These are phyloP conservation scores for Wickerhamomyces sydowiorum DNA, from an alignment of 805 yeast genomes.

Conservation along the genomic window DNA sequence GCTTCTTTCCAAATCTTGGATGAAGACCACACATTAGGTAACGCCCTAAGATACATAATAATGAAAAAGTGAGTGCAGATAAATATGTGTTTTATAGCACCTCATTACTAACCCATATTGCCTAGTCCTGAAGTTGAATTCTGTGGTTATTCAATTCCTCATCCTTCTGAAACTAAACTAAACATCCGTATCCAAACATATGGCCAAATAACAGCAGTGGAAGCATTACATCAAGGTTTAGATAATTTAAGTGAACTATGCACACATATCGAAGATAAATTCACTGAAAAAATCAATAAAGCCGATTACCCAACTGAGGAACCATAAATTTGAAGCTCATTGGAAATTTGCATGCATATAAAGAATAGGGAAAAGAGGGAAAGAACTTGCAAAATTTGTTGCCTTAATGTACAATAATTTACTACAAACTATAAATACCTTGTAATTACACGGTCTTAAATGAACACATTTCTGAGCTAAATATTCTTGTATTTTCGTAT, in stretches of 20 bases:
- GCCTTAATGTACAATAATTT: no score
- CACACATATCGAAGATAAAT: slow-evolving; percentile 73
- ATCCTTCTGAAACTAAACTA: slow-evolving; percentile 88
- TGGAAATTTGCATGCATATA: neutral
- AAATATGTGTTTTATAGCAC: neutral
- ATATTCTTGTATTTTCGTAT: neutral
- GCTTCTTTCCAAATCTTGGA: slow-evolving; percentile 90
- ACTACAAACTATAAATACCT: no score
- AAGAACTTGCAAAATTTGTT: no score
- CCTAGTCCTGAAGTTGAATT: slow-evolving; percentile 88
- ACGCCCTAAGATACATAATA: slow-evolving; percentile 86
- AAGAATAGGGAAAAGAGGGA: no score
- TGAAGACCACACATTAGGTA: slow-evolving; percentile 96
- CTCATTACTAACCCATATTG: neutral
- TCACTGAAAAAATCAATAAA: slow-evolving; percentile 60
- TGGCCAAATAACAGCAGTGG: slow-evolving; percentile 77
- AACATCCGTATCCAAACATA: slow-evolving; percentile 93
- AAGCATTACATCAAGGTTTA: slow-evolving; percentile 88
- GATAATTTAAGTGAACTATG: slow-evolving; percentile 81
- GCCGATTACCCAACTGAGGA: slow-evolving; percentile 45
- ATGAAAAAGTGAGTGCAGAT: slow-evolving; percentile 62
- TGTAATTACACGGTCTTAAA: no score
- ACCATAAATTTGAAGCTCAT: slow-evolving; percentile 26
- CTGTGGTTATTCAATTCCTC: slow-evolving; percentile 98
- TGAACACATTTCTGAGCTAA: no score